Percentiles rank a stretch among this genome's conserved stretches.
Evolutionary conservation across 1,139 yeast species (phyloP).

Genomic region (Geotrichum phurueaensis): DNA sequence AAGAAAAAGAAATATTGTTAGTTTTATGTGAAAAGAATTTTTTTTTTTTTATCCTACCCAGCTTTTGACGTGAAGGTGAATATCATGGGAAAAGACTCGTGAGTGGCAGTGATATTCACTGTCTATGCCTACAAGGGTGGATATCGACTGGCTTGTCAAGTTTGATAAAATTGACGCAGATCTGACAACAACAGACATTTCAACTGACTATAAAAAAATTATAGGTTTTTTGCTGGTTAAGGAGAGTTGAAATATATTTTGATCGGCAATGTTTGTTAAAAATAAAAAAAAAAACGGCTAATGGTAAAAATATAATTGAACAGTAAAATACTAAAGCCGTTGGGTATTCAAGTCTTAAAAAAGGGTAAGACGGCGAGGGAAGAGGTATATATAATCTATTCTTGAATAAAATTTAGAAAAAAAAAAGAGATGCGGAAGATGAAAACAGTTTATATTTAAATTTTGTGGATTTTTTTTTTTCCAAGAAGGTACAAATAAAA

Average conservation of each 20-base stretch:
- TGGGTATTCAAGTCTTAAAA: too few relatives aligned
- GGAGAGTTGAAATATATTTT: neutral
- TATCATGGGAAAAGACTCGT: neutral
- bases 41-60: conserved; percentile 16
- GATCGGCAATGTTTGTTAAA: neutral
- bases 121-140: neutral
- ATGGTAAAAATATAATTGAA: too few relatives aligned
- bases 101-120: neutral
- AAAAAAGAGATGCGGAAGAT: too few relatives aligned
- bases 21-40: neutral
- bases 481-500: too few relatives aligned
- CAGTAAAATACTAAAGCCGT: too few relatives aligned
- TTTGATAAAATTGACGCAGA: neutral
- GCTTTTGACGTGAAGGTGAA: conserved; percentile 20
- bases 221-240: neutral
- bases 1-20: neutral
- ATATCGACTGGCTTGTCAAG: neutral
- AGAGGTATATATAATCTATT: too few relatives aligned
- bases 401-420: too few relatives aligned
- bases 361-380: too few relatives aligned
- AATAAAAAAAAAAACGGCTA: too few relatives aligned
- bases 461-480: too few relatives aligned
- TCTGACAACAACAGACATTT: neutral
- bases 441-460: too few relatives aligned
- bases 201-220: neutral